phyloP scores from a whole-genome alignment of 192 early-diverging fungal species.

The Entomortierella beljakovae region DNA sequence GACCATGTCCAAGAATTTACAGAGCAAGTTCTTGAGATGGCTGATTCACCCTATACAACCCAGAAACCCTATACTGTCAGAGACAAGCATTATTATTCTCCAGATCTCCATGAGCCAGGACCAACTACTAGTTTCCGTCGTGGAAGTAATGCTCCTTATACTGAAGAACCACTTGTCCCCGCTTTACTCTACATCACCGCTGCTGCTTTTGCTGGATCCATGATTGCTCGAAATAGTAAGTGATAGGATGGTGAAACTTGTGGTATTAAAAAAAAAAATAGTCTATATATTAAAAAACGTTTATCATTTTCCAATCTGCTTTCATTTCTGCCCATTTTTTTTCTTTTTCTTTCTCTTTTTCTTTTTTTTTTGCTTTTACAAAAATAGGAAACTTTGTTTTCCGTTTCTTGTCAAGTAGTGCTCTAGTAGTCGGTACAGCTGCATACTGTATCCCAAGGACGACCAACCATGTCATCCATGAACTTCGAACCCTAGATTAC shows the following conservation, averaged over 20 bases:
- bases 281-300: too few species aligned
- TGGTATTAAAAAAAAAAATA: background rate
- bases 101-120: background rate
- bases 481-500: constrained; percentile 31
- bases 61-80: background rate
- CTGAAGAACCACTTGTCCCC: constrained; percentile 38
- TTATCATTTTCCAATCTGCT: too few species aligned
- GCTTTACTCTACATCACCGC: constrained; percentile 36
- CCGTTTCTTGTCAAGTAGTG: constrained; percentile 30
- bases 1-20: constrained; percentile 46
- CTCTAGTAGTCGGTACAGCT: constrained; percentile 26
- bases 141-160: constrained; percentile 6
- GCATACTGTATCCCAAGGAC: constrained; percentile 50
- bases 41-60: constrained; percentile 25
- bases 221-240: constrained; percentile 50
- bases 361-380: constrained; percentile 12
- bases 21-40: constrained; percentile 32
- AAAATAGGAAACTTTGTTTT: constrained; percentile 32
- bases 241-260: background rate
- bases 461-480: constrained; percentile 39
- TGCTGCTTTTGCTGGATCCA: constrained; percentile 26
- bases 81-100: background rate
- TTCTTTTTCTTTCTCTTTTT: background rate
- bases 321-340: background rate
- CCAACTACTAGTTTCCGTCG: background rate